These are phyloP conservation scores for Spizellomyces sp. DNA, from an alignment of 192 early-diverging fungal species.

Conservation along the genomic window DNA sequence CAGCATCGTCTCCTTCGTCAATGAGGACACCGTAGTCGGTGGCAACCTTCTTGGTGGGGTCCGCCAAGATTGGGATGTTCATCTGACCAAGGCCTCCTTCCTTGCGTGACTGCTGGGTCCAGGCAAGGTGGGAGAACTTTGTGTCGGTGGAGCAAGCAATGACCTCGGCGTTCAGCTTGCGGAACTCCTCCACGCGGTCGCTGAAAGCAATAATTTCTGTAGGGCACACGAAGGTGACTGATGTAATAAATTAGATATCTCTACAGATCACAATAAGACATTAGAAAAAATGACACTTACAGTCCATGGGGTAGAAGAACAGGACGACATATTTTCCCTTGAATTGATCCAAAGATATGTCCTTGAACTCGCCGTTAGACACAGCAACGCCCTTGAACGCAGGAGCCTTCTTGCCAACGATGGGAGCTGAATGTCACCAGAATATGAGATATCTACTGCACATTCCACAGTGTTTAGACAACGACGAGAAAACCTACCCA, in stretches of 20 bases:
- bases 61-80: conserved; percentile 87
- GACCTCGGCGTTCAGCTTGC: conserved; percentile 71
- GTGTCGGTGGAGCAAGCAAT: conserved; percentile 38
- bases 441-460: too few relatives aligned
- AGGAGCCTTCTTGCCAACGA: conserved; percentile 52
- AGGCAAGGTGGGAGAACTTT: conserved; percentile 87
- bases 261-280: too few relatives aligned
- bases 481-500: too few relatives aligned
- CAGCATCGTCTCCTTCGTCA: conserved; percentile 68
- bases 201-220: conserved; percentile 92
- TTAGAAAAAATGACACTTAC: conserved; percentile 9
- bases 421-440: conserved; percentile 2
- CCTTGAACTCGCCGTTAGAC: conserved; percentile 66
- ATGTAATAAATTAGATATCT: neutral
- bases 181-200: conserved; percentile 83
- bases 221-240: conserved; percentile 65
- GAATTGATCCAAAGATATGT: conserved; percentile 61
- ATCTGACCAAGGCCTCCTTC: conserved; percentile 90
- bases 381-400: conserved; percentile 68
- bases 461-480: too few relatives aligned
- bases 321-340: conserved; percentile 67
- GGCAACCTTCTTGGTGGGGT: conserved; percentile 87
- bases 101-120: conserved; percentile 81
- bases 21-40: conserved; percentile 86
- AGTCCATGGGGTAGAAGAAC: conserved; percentile 93